phyloP scores from a whole-genome alignment of 768 basidiomycete genomes.

The Melanogaster broomeanus region DNA sequence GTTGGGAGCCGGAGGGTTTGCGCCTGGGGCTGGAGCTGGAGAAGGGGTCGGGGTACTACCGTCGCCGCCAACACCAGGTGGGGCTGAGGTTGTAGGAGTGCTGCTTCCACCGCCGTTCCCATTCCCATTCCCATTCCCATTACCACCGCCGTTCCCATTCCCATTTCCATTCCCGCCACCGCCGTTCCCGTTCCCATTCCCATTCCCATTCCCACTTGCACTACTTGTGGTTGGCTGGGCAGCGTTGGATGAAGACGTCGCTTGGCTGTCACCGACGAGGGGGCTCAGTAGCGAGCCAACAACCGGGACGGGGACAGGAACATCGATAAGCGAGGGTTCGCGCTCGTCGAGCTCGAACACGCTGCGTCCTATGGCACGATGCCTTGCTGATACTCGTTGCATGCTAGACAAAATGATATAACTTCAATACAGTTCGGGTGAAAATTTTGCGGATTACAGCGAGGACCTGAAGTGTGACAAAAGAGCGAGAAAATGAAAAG shows the following conservation, averaged over 20 bases:
- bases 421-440: not conserved
- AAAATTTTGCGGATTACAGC: not conserved
- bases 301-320: constrained; percentile 43
- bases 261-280: constrained; percentile 29
- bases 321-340: constrained; percentile 39
- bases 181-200: not conserved
- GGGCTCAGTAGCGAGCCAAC: constrained; percentile 38
- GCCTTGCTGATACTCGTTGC: constrained; percentile 9
- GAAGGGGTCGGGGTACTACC: constrained; percentile 1
- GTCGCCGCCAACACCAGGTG: constrained; percentile 1
- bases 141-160: not conserved
- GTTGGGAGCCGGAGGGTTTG: not conserved
- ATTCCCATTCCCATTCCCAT: not conserved
- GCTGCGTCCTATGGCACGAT: constrained; percentile 11
- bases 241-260: constrained; percentile 5
- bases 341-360: constrained; percentile 33
- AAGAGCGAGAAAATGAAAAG: constrained; percentile 22
- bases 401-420: constrained; percentile 14
- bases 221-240: constrained; percentile 1
- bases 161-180: not conserved
- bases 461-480: constrained; percentile 6
- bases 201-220: not conserved
- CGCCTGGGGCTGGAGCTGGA: not conserved
- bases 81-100: not conserved
- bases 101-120: not conserved